Percentiles rank a stretch among this genome's conserved stretches.
These are phyloP conservation scores for Leccinum obscurum DNA, from an alignment of 768 basidiomycete genomes.

Conservation along the genomic window DNA sequence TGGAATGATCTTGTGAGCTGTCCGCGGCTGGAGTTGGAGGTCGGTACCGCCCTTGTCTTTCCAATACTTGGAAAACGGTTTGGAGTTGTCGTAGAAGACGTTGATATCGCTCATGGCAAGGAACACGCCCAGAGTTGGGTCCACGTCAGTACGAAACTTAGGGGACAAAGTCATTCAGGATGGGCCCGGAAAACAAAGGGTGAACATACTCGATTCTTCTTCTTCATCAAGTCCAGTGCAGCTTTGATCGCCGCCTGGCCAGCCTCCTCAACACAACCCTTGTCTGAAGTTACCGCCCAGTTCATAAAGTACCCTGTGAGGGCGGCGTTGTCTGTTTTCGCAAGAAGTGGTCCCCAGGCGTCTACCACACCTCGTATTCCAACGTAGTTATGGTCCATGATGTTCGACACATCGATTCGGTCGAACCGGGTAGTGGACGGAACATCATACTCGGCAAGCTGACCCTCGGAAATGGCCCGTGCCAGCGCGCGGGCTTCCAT, in stretches of 20 bases:
- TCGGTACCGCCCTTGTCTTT: constrained; percentile 27
- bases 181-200: not conserved
- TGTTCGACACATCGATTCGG: constrained; percentile 51
- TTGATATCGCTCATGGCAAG: constrained; percentile 17
- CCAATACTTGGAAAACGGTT: constrained; percentile 38
- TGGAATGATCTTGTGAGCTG: constrained; percentile 37
- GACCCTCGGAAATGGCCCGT: constrained; percentile 32
- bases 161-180: not conserved
- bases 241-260: not conserved
- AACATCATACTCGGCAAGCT: constrained; percentile 18
- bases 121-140: not conserved
- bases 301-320: constrained; percentile 51
- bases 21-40: constrained; percentile 25
- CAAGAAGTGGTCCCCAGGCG: constrained; percentile 41
- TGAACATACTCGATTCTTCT: constrained; percentile 17
- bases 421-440: constrained; percentile 37
- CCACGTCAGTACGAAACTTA: constrained; percentile 14
- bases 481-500: constrained; percentile 45
- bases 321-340: constrained; percentile 28
- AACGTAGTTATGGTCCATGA: constrained; percentile 43
- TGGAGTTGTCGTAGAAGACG: constrained; percentile 38
- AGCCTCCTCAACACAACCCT: constrained; percentile 9
- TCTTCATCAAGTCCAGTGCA: constrained; percentile 14
- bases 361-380: constrained; percentile 36
- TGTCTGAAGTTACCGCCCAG: constrained; percentile 31